Conservation (phyloP, 2,329 filamentous ascomycete species). For the Alternaria brassicae region DNA sequence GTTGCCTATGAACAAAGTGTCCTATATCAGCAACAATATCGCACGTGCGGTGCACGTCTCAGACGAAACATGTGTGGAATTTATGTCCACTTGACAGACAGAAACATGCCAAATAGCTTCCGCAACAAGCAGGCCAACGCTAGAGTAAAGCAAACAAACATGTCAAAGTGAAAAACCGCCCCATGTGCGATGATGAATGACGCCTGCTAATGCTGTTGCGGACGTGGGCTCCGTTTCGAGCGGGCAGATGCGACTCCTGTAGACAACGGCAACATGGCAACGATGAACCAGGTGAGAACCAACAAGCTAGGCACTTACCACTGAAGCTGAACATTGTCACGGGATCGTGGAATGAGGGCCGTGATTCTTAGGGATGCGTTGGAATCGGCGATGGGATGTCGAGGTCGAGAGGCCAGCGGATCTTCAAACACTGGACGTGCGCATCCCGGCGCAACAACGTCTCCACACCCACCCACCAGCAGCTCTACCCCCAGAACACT, state of each 20-base stretch:
- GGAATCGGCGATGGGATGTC: slow-evolving; percentile 7
- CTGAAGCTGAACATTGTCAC: slow-evolving; percentile 48
- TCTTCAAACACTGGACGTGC: slow-evolving; percentile 24
- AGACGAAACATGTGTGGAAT: slow-evolving; percentile 41
- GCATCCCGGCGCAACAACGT: slow-evolving; percentile 18
- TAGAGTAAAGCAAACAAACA: not conserved
- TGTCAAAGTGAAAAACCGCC: not conserved
- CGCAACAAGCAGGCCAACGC: slow-evolving; percentile 1
- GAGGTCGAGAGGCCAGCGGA: slow-evolving; percentile 8
- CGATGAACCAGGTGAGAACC: not conserved
- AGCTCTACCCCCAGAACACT: not conserved
- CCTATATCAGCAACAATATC: slow-evolving; percentile 39
- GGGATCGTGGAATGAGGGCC: slow-evolving; percentile 2
- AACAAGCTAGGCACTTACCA: slow-evolving; percentile 37
- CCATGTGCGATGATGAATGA: not conserved
- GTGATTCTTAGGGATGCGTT: slow-evolving; percentile 2
- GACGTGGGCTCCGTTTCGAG: not conserved
- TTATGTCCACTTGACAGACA: slow-evolving; percentile 23
- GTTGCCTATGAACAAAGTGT: slow-evolving; percentile 34
- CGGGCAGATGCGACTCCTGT: slow-evolving; percentile 4
- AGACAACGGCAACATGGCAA: slow-evolving; percentile 3
- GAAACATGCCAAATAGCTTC: slow-evolving; percentile 22
- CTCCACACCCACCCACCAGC: slow-evolving; percentile 12
- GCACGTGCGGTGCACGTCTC: slow-evolving; percentile 31
- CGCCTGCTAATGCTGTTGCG: slow-evolving; percentile 1